These are phyloP conservation scores for Crucihimalaya himalaica DNA, from an alignment of 345 rosid species.

Conservation along the genomic window DNA sequence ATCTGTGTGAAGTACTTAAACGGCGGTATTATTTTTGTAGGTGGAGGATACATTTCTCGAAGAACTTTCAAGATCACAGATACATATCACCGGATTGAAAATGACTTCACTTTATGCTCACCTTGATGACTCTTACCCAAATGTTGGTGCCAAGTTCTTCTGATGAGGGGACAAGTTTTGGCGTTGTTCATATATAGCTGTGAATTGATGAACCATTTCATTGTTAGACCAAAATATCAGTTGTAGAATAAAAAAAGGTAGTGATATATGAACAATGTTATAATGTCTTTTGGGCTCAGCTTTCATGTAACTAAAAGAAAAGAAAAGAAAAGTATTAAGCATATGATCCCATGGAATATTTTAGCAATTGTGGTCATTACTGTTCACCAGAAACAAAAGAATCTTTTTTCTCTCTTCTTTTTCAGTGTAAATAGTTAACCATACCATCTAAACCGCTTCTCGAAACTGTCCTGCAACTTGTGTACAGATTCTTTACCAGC, in stretches of 20 bases:
- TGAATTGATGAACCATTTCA: conserved; percentile 7
- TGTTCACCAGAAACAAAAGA: conserved; percentile 25
- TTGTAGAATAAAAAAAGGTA: not conserved
- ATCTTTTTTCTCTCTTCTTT: conserved; percentile 22
- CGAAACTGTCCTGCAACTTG: conserved; percentile 19
- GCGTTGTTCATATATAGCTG: not conserved
- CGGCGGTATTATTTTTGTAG: conserved; percentile 9
- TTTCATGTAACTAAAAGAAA: not conserved
- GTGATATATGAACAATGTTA: not conserved
- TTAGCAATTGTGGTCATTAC: conserved; percentile 9
- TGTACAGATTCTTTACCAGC: conserved; percentile 13
- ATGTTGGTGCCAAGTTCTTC: conserved; percentile 29
- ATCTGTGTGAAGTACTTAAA: conserved; percentile 11
- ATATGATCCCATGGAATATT: conserved; percentile 34
- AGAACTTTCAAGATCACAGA: conserved; percentile 38
- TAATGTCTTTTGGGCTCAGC: conserved; percentile 9
- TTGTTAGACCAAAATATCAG: not conserved
- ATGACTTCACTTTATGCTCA: conserved; percentile 28
- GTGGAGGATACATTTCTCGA: conserved; percentile 26
- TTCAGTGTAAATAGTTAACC: conserved; percentile 7
- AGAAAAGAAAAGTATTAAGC: conserved; percentile 1
- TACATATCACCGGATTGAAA: conserved; percentile 45
- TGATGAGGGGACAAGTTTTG: conserved; percentile 24
- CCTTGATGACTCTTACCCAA: conserved; percentile 27
- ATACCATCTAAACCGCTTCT: conserved; percentile 7